phyloP scores from a whole-genome alignment of 2,329 filamentous ascomycete genomes.

The Leptographium radiaticola region DNA sequence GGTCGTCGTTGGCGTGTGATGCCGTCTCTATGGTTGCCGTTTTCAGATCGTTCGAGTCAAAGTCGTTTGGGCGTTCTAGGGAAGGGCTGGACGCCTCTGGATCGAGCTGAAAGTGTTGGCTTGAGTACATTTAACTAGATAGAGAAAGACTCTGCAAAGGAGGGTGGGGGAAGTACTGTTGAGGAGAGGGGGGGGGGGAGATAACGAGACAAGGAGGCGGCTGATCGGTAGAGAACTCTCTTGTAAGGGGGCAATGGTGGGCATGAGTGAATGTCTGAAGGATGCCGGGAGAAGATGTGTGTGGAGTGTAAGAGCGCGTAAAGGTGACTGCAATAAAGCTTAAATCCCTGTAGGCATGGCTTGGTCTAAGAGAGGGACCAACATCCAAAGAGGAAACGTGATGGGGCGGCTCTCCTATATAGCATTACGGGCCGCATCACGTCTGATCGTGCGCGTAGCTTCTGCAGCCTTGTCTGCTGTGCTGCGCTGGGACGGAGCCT shows the following conservation, averaged over 20 bases:
- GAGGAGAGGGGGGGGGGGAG: too few relatives aligned
- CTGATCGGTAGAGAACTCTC: background rate
- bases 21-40: background rate
- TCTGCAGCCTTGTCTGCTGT: background rate
- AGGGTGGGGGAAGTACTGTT: background rate
- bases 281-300: background rate
- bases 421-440: background rate
- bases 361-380: background rate
- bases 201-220: background rate
- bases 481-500: too few relatives aligned
- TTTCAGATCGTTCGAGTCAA: background rate
- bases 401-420: background rate
- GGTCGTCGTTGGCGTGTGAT: background rate
- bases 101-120: slow-evolving; percentile 4
- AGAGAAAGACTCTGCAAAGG: background rate
- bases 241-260: background rate
- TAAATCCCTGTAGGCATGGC: background rate
- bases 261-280: background rate
- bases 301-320: background rate
- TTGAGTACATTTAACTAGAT: slow-evolving; percentile 9
- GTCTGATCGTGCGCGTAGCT: background rate
- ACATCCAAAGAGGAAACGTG: background rate
- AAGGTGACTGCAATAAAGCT: background rate
- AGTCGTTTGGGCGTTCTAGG: background rate
- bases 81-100: background rate